These are phyloP conservation scores for Pseudotsuga menziesii DNA, from an alignment of 75 land plant species.

Conservation along the genomic window DNA sequence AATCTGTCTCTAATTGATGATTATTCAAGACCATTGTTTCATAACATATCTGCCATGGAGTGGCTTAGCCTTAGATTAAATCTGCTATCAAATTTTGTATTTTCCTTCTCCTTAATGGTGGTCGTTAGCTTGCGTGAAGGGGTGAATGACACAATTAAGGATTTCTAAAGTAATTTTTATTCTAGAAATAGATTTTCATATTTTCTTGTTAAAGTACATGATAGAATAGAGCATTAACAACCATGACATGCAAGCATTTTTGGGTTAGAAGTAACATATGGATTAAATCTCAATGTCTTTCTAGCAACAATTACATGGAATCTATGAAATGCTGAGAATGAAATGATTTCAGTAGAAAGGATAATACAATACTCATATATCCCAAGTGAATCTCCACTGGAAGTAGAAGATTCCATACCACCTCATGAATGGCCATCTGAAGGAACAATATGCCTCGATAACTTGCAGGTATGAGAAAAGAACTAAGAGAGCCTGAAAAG, in stretches of 20 bases:
- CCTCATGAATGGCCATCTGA: slow-evolving; percentile 67
- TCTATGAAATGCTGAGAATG: slow-evolving; percentile 77
- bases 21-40: slow-evolving; percentile 78
- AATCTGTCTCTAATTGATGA: slow-evolving; percentile 52
- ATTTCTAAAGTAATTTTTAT: background rate
- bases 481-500: no score
- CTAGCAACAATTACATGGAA: slow-evolving; percentile 70
- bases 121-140: slow-evolving; percentile 77
- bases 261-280: slow-evolving; percentile 90
- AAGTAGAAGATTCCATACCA: slow-evolving; percentile 55
- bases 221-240: background rate
- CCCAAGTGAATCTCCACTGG: slow-evolving; percentile 77
- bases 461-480: slow-evolving; percentile 60
- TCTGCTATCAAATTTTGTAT: slow-evolving; percentile 69
- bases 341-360: slow-evolving; percentile 87
- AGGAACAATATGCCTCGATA: slow-evolving; percentile 62
- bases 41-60: slow-evolving; percentile 73
- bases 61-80: slow-evolving; percentile 88
- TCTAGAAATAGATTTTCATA: background rate
- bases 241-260: slow-evolving; percentile 61
- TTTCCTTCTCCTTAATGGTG: slow-evolving; percentile 70
- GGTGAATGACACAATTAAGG: slow-evolving; percentile 64
- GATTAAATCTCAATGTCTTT: slow-evolving; percentile 53
- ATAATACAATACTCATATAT: slow-evolving; percentile 76
- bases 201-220: background rate